A percentile compares a stretch with the other conserved stretches of the same genome.
Evolutionary conservation across 1,284 basidiomycete species (phyloP).

Genomic region (Fomitopsis palustris): DNA sequence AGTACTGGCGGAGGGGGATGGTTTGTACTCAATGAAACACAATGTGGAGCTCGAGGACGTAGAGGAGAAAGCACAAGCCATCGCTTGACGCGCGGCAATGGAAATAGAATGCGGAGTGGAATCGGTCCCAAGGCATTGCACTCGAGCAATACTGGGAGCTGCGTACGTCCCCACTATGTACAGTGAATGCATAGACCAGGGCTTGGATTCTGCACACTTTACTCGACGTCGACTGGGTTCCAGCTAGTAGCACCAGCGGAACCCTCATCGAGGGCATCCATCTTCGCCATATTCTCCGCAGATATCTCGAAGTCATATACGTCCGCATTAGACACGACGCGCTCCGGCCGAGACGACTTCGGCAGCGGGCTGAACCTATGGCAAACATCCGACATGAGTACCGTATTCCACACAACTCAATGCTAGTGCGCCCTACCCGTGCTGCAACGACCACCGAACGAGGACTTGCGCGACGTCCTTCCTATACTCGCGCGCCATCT

Average conservation of each 20-base stretch:
- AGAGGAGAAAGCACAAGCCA: too few relatives aligned
- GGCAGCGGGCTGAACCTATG: slow-evolving; percentile 47
- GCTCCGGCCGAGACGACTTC: slow-evolving; percentile 44
- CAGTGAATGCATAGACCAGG: too few relatives aligned
- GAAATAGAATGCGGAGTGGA: too few relatives aligned
- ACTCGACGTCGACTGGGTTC: slow-evolving; percentile 42
- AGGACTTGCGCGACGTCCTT: slow-evolving; percentile 59
- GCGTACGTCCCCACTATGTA: too few relatives aligned
- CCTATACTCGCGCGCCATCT: slow-evolving; percentile 30
- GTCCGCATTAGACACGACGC: slow-evolving; percentile 47
- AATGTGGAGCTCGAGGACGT: too few relatives aligned
- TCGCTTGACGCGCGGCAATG: too few relatives aligned
- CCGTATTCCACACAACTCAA: slow-evolving; percentile 25
- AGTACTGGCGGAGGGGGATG: too few relatives aligned
- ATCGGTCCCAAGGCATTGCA: not conserved
- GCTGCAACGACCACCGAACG: slow-evolving; percentile 67
- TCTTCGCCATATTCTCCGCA: slow-evolving; percentile 42
- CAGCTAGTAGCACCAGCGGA: slow-evolving; percentile 44
- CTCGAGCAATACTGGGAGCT: too few relatives aligned
- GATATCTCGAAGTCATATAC: slow-evolving; percentile 53
- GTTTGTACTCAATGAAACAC: too few relatives aligned
- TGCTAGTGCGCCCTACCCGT: slow-evolving; percentile 34
- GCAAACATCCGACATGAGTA: not conserved
- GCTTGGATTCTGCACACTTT: not conserved
- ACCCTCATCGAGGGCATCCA: slow-evolving; percentile 48